Percentiles rank a stretch among this genome's conserved stretches.
Conservation (phyloP, 108 stramenopile species). For the Discostella stelligeroides region DNA sequence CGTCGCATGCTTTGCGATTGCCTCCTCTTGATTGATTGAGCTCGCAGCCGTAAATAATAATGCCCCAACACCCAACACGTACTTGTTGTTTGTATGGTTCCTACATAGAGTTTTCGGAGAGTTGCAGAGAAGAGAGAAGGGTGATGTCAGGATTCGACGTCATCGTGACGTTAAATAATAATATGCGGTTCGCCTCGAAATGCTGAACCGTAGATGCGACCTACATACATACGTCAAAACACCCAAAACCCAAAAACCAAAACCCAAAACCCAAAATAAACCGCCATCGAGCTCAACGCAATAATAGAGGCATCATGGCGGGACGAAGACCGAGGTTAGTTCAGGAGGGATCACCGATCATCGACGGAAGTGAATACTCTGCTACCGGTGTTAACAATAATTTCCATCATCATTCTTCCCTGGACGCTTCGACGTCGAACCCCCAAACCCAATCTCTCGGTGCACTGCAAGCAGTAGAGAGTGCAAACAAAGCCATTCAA, state of each 20-base stretch:
- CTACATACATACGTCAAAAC: too few species aligned
- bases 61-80: not conserved
- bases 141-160: not conserved
- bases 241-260: too few species aligned
- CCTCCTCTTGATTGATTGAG: too few species aligned
- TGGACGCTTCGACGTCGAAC: not conserved
- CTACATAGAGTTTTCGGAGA: not conserved
- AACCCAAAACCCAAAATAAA: too few species aligned
- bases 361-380: constrained; percentile 8
- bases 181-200: too few species aligned
- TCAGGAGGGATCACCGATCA: constrained; percentile 57
- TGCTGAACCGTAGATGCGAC: too few species aligned
- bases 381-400: not conserved
- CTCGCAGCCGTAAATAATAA: too few species aligned
- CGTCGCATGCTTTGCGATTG: too few species aligned
- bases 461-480: not conserved
- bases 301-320: constrained; percentile 1
- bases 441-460: not conserved
- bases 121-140: not conserved
- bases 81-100: not conserved
- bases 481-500: not conserved
- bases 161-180: not conserved
- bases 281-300: too few species aligned
- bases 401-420: not conserved
- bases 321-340: constrained; percentile 52